These are phyloP conservation scores for Pleurotus djamor DNA, from an alignment of 768 basidiomycete species.

Conservation along the genomic window DNA sequence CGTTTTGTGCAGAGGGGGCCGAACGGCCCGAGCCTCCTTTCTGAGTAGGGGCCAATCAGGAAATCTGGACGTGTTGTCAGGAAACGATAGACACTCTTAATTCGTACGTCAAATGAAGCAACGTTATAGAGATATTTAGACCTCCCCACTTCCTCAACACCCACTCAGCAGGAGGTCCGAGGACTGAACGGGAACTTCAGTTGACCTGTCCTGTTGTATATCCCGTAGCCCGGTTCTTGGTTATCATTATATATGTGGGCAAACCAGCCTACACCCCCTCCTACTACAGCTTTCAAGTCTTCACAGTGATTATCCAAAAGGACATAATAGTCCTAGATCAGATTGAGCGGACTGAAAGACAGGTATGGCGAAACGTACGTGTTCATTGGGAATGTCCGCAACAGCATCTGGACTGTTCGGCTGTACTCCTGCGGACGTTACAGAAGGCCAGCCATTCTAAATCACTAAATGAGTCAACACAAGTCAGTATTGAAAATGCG, in stretches of 20 bases:
- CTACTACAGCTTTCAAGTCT: conserved; percentile 44
- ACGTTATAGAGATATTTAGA: too few relatives aligned
- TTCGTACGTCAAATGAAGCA: too few relatives aligned
- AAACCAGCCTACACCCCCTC: conserved; percentile 65
- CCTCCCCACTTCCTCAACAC: too few relatives aligned
- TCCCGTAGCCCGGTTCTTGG: conserved; percentile 56
- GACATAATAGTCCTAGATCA: conserved; percentile 43
- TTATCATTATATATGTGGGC: conserved; percentile 61
- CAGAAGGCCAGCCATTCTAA: conserved; percentile 67
- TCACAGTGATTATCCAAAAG: conserved; percentile 53
- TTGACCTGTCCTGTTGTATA: conserved; percentile 37
- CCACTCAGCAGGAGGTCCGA: conserved; percentile 41
- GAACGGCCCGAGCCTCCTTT: neutral
- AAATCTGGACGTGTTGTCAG: too few relatives aligned
- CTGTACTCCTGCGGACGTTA: conserved; percentile 47
- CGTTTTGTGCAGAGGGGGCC: neutral
- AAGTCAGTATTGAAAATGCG: neutral
- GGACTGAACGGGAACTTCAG: conserved; percentile 54
- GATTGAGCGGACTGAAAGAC: neutral
- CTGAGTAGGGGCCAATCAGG: too few relatives aligned
- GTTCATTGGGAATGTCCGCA: conserved; percentile 45
- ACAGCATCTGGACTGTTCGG: conserved; percentile 52
- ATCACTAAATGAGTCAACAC: neutral
- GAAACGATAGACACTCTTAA: too few relatives aligned
- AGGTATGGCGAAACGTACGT: conserved; percentile 24